These are phyloP conservation scores for Inga leiocalycina DNA, from an alignment of 306 rosid genomes.

Conservation along the genomic window DNA sequence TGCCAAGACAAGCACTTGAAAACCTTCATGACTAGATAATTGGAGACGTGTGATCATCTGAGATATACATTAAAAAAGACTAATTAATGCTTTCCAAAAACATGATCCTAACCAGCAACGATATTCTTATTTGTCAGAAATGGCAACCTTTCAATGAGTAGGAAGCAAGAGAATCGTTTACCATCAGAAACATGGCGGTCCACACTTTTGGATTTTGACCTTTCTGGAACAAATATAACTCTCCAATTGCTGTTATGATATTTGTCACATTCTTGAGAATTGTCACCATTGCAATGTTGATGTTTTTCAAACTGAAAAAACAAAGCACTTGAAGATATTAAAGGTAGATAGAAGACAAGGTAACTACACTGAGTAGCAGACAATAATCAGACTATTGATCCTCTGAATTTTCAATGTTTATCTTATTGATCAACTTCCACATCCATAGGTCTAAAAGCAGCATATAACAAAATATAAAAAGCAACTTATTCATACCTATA, in stretches of 20 bases:
- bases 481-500: conserved; percentile 58
- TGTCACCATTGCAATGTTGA: conserved; percentile 96
- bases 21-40: conserved; percentile 3
- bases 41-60: neutral
- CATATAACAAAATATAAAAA: neutral
- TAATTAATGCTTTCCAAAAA: neutral
- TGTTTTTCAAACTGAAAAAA: conserved; percentile 75
- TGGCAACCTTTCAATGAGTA: conserved; percentile 11
- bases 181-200: conserved; percentile 90
- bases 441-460: neutral
- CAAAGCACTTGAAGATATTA: conserved; percentile 27
- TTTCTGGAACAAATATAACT: conserved; percentile 72
- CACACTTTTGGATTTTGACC: conserved; percentile 81
- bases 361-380: neutral
- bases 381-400: conserved; percentile 11
- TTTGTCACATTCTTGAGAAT: conserved; percentile 90
- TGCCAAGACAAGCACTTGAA: neutral
- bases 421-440: conserved; percentile 12
- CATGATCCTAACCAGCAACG: conserved; percentile 4
- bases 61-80: neutral
- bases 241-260: conserved; percentile 86
- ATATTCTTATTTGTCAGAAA: conserved; percentile 12
- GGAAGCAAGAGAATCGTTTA: conserved; percentile 31
- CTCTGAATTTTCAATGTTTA: conserved; percentile 22
- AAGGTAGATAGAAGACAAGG: conserved; percentile 2